Conservation (phyloP, 768 basidiomycete genomes). For the Mycena olivaceomarginata region DNA sequence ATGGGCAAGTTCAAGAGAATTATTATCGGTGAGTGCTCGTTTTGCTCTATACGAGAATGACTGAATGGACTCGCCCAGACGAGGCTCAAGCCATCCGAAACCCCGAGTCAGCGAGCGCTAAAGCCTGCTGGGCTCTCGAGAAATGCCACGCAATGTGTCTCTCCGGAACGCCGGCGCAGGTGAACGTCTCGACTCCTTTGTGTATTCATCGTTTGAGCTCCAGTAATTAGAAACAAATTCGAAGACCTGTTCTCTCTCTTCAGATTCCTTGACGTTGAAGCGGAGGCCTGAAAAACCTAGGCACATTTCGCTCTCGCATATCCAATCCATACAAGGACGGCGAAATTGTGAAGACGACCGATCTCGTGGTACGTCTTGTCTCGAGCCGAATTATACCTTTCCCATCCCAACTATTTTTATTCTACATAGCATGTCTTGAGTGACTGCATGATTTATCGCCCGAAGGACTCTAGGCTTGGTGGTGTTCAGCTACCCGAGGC, state of each 20-base stretch:
- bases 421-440: slow-evolving; percentile 3
- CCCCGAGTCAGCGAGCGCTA: slow-evolving; percentile 25
- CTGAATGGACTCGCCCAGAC: not conserved
- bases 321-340: slow-evolving; percentile 14
- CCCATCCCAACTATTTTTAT: not conserved
- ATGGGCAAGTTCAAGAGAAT: slow-evolving; percentile 6
- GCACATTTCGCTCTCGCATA: slow-evolving; percentile 11
- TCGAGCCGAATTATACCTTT: not conserved
- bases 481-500: slow-evolving; percentile 13
- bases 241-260: slow-evolving; percentile 16
- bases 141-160: slow-evolving; percentile 26
- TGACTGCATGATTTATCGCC: slow-evolving; percentile 31
- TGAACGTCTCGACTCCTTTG: not conserved
- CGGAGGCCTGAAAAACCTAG: slow-evolving; percentile 14
- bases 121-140: slow-evolving; percentile 30
- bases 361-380: slow-evolving; percentile 7
- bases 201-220: not conserved
- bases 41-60: not conserved
- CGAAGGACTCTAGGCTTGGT: not conserved
- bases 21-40: slow-evolving; percentile 16
- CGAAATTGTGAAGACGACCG: slow-evolving; percentile 10
- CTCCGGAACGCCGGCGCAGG: slow-evolving; percentile 30
- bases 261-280: slow-evolving; percentile 11
- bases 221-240: slow-evolving; percentile 11
- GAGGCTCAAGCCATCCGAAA: slow-evolving; percentile 29